Base-by-base conservation (phyloP, 257 asterid genomes). In the Penstemon eatonii region DNA sequence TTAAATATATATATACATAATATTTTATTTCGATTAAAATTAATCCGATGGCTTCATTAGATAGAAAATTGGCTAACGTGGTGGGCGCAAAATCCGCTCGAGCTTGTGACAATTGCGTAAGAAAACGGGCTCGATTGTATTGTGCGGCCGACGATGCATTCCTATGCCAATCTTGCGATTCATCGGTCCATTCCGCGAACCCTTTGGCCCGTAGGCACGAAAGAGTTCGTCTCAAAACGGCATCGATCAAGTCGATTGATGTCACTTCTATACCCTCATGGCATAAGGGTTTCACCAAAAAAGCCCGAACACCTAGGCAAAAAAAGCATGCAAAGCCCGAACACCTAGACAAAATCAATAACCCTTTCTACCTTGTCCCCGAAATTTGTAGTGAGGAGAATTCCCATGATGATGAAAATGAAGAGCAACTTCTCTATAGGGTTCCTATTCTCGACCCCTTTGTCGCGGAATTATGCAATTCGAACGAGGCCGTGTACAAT, bases 91-190 rank as follows among this genome's bases (percentile, higher is more conserved):
- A 87, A 70, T 82, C 90, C 0, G 85, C 80, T 1, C 63, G 98
- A 72, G 91, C 96, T 5, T 91, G 98, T 68, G 96, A 91, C 53
- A 86, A 68, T 39, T 91, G 98, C 39, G 63, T 84, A 0, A 78
- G 63, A 25, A 89, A 80, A 65, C 70, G 91, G 60, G 98, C 96
- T 4, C 61, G 92, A 0, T 89, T 84, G 94, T 89, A 87, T 63
- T 89, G 98, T 44, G 83, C 94, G 0, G 94, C 96, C 0, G 98
- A 89, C 49, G 98, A 91, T 37, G 98, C 98, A 0, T 91, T 91
- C 62, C 66, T 91, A 6, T 91, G 98, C 77, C 94, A 89, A 69
- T 52, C 66, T 0, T 91, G 98, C 56, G 96, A 91, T 42, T 70
- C 83, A 2, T 80, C 92, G 0, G 96, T 91, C 4, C 98, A 91